A percentile compares a stretch with the other conserved stretches of the same genome.
phyloP scores from a whole-genome alignment of 73 alveolate species.

The Tetrahymena elliotti region DNA sequence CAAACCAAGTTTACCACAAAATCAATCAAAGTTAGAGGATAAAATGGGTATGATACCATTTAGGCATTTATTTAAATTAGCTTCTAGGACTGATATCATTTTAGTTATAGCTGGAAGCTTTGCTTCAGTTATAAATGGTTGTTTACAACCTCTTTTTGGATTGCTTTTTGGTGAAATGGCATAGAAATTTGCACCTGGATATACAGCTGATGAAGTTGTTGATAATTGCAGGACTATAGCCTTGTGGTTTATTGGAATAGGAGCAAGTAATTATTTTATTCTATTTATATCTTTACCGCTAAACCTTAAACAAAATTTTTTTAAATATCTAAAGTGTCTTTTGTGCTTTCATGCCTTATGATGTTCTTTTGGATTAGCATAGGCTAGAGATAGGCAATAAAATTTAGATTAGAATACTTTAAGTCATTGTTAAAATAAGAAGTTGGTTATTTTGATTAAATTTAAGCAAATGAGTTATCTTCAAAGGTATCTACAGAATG shows the following conservation, averaged over 20 bases:
- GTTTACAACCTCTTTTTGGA: neutral
- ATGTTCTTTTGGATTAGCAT: conserved; percentile 2
- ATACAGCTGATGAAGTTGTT: neutral
- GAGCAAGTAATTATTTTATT: neutral
- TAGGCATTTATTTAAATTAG: neutral
- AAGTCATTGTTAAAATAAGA: conserved; percentile 46
- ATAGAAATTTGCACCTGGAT: neutral
- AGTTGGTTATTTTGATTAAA: conserved; percentile 51
- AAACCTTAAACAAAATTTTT: too few species aligned
- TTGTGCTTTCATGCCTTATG: neutral
- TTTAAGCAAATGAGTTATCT: conserved; percentile 44
- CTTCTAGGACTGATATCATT: neutral
- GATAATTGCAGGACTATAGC: neutral
- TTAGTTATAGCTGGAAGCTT: neutral
- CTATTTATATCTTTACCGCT: too few species aligned
- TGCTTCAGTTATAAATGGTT: neutral
- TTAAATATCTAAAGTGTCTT: neutral
- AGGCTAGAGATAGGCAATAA: conserved; percentile 15
- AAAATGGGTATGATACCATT: neutral
- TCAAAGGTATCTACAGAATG: conserved; percentile 48
- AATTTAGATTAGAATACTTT: conserved; percentile 42
- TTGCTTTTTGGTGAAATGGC: neutral
- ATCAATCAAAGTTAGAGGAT: neutral
- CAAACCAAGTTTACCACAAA: neutral
- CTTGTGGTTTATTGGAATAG: neutral